Percentiles rank a stretch among this genome's conserved stretches.
phyloP scores from a whole-genome alignment of 805 yeast species.

The Candida montana region DNA sequence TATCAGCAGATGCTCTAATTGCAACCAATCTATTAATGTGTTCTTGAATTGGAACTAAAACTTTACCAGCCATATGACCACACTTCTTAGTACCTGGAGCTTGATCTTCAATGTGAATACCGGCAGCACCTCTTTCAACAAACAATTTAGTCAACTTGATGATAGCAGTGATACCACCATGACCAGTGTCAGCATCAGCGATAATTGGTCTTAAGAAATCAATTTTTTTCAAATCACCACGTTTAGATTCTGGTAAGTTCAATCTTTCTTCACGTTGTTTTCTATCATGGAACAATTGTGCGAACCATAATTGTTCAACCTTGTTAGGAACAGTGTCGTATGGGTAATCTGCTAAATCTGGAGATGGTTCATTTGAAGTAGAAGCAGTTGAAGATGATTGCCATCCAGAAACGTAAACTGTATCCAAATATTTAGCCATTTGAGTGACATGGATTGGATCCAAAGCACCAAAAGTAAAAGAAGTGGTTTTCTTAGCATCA shows the following conservation, averaged over 20 bases:
- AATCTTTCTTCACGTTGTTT: constrained; percentile 75
- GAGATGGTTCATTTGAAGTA: constrained; percentile 95
- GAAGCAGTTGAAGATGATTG: constrained; percentile 98
- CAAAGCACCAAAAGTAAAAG: constrained; percentile 91
- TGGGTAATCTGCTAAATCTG: constrained; percentile 98
- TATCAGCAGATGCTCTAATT: constrained; percentile 92
- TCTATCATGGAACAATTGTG: constrained; percentile 95
- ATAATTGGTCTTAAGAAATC: constrained; percentile 92
- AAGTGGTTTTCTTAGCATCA: constrained; percentile 63
- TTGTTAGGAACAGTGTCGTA: constrained; percentile 98
- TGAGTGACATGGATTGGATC: constrained; percentile 95
- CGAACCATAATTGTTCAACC: constrained; percentile 94
- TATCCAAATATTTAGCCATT: constrained; percentile 93
- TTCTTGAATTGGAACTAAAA: constrained; percentile 94
- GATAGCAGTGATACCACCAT: constrained; percentile 96
- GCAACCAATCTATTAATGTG: constrained; percentile 93
- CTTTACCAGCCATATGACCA: constrained; percentile 99
- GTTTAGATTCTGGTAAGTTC: constrained; percentile 52
- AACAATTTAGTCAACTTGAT: constrained; percentile 93
- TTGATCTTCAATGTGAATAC: constrained; percentile 97
- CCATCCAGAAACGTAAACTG: constrained; percentile 96
- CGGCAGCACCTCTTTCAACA: constrained; percentile 98
- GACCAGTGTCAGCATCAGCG: constrained; percentile 99
- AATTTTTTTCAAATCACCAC: constrained; percentile 64
- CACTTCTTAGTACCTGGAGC: constrained; percentile 98